Conservation (phyloP, 169 alveolate species). For the Prorocentrum cordatum region DNA sequence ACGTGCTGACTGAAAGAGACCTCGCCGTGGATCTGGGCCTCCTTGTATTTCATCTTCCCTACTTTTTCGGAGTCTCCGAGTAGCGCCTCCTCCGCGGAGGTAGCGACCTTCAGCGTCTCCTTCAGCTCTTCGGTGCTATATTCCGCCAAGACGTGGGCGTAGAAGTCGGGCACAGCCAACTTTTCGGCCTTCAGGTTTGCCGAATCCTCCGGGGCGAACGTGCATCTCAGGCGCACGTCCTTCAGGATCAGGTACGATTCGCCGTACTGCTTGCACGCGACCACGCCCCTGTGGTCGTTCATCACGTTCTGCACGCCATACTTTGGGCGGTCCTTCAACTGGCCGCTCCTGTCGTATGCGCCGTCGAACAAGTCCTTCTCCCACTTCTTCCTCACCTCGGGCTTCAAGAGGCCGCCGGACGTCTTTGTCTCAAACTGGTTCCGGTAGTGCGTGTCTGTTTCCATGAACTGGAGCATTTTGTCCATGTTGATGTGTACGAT, state of each 20-base stretch:
- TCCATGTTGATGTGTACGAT: neutral
- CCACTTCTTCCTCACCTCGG: constrained; percentile 19
- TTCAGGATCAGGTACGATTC: constrained; percentile 30
- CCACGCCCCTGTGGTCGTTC: constrained; percentile 48
- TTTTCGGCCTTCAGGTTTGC: constrained; percentile 51
- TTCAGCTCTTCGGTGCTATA: constrained; percentile 30
- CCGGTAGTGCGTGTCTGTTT: constrained; percentile 43
- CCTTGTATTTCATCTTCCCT: constrained; percentile 18
- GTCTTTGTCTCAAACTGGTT: constrained; percentile 36
- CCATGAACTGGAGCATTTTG: constrained; percentile 1
- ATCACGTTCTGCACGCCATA: constrained; percentile 46
- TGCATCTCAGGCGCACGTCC: constrained; percentile 25
- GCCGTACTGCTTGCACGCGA: constrained; percentile 34
- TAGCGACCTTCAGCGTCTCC: constrained; percentile 37
- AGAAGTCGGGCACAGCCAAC: constrained; percentile 41
- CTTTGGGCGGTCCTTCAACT: constrained; percentile 52
- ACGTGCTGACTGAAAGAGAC: constrained; percentile 1
- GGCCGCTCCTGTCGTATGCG: neutral
- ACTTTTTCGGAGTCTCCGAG: constrained; percentile 44
- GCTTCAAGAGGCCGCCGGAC: constrained; percentile 1
- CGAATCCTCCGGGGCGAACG: constrained; percentile 48
- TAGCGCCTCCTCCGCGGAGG: constrained; percentile 1
- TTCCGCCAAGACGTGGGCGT: constrained; percentile 29
- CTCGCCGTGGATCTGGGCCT: constrained; percentile 56
- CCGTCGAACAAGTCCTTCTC: constrained; percentile 45